These are phyloP conservation scores for Hebeloma cylindrosporum DNA, from an alignment of 768 basidiomycete species.

Conservation along the genomic window DNA sequence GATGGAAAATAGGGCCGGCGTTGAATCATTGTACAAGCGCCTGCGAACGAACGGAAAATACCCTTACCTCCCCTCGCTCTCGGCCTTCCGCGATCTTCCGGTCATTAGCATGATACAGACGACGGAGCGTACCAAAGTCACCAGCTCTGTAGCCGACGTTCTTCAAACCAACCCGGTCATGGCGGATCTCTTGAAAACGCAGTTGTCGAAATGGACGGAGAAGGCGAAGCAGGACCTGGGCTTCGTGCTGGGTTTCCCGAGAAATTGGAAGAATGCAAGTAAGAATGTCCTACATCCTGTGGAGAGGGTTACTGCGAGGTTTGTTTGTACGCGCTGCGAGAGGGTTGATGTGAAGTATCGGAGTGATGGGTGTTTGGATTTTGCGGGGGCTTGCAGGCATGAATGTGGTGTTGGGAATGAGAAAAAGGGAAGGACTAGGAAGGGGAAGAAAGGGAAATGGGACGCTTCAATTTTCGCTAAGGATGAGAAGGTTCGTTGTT, in stretches of 20 bases:
- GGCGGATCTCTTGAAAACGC: conserved; percentile 23
- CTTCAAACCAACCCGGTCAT: conserved; percentile 28
- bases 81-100: conserved; percentile 50
- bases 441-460: conserved; percentile 40
- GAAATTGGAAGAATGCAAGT: conserved; percentile 51
- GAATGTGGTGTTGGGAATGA: conserved; percentile 39
- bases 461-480: conserved; percentile 50
- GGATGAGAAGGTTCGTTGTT: conserved; percentile 52
- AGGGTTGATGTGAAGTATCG: conserved; percentile 32
- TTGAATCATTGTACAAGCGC: conserved; percentile 45
- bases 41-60: conserved; percentile 37
- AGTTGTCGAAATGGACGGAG: conserved; percentile 51
- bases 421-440: conserved; percentile 27
- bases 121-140: conserved; percentile 18
- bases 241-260: conserved; percentile 44
- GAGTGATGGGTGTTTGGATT: conserved; percentile 51
- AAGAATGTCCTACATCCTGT: conserved; percentile 50
- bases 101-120: conserved; percentile 39
- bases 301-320: conserved; percentile 58
- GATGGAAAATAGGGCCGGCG: conserved; percentile 30
- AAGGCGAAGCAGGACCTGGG: conserved; percentile 45
- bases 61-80: conserved; percentile 42
- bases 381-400: conserved; percentile 59
- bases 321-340: conserved; percentile 55
- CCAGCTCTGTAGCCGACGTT: conserved; percentile 16